Conservation (phyloP, 1,284 basidiomycete genomes). For the Trametes sp. region DNA sequence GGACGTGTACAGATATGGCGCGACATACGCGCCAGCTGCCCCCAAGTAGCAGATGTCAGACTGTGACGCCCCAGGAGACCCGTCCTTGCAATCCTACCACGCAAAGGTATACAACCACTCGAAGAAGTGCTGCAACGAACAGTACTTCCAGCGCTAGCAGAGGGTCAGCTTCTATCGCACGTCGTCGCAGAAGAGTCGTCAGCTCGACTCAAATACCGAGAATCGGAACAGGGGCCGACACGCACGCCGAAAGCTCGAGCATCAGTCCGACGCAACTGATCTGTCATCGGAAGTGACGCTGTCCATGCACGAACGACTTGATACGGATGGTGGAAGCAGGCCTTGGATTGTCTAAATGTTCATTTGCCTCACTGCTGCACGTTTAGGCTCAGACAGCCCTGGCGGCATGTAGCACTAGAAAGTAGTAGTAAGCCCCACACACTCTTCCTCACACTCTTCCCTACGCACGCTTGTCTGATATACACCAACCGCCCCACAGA, state of each 20-base stretch:
- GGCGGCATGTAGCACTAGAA: background rate
- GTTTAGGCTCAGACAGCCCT: background rate
- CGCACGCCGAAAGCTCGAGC: background rate
- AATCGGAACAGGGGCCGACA: no score
- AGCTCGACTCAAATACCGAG: no score
- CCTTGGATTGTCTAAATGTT: conserved; percentile 5
- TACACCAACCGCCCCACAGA: background rate
- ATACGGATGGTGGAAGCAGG: conserved; percentile 4
- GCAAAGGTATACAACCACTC: no score
- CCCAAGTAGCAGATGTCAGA: no score
- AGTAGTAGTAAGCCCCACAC: background rate
- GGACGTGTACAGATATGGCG: background rate
- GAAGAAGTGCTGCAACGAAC: no score
- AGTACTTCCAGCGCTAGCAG: no score
- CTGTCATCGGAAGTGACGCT: conserved; percentile 5
- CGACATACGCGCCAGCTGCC: background rate
- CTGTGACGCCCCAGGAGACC: no score
- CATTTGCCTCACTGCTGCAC: background rate
- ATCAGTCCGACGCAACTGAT: conserved; percentile 3
- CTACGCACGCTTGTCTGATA: background rate
- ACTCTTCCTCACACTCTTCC: background rate
- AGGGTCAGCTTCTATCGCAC: no score
- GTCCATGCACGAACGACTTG: background rate
- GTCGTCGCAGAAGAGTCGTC: no score
- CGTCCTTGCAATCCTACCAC: no score